phyloP scores from a whole-genome alignment of 2,329 filamentous ascomycete species.

The Clonostachys rhizophaga region DNA sequence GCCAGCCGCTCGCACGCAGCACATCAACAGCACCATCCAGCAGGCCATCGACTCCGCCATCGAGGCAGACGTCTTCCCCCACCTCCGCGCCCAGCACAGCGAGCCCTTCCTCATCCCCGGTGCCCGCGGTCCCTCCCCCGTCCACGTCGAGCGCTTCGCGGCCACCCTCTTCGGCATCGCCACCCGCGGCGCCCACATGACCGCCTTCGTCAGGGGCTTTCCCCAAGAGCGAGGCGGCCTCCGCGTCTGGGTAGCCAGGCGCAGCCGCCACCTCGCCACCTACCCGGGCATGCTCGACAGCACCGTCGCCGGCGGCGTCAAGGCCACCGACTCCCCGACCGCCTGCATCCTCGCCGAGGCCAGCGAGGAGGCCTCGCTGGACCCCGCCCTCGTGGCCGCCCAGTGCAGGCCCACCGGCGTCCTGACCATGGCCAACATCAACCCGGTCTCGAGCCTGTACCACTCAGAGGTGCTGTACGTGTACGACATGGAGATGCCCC shows the following conservation, averaged over 20 bases:
- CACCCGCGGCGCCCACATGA: slow-evolving; percentile 63
- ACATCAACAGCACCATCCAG: slow-evolving; percentile 32
- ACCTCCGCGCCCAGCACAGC: slow-evolving; percentile 29
- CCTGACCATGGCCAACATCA: slow-evolving; percentile 26
- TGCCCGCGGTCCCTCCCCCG: slow-evolving; percentile 15
- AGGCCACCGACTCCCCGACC: slow-evolving; percentile 59
- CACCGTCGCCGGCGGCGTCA: slow-evolving; percentile 73
- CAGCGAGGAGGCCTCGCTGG: slow-evolving; percentile 61
- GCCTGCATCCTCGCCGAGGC: slow-evolving; percentile 69
- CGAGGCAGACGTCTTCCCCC: slow-evolving; percentile 26
- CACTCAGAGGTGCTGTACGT: slow-evolving; percentile 53
- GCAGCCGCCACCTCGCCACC: slow-evolving; percentile 63
- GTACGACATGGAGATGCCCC: slow-evolving; percentile 67
- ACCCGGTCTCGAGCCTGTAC: slow-evolving; percentile 14
- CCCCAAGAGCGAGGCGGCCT: slow-evolving; percentile 15
- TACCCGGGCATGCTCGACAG: slow-evolving; percentile 75
- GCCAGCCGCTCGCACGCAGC: slow-evolving; percentile 1
- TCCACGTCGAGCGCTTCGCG: slow-evolving; percentile 56
- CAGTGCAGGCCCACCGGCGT: slow-evolving; percentile 15
- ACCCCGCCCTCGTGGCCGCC: slow-evolving; percentile 15
- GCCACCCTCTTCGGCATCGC: slow-evolving; percentile 63
- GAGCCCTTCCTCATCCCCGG: slow-evolving; percentile 36
- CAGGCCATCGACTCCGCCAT: slow-evolving; percentile 29
- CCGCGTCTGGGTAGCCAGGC: slow-evolving; percentile 65
- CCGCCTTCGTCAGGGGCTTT: slow-evolving; percentile 44